Conservation (phyloP, 139 green algal genomes). For the Mesostigma viride region DNA sequence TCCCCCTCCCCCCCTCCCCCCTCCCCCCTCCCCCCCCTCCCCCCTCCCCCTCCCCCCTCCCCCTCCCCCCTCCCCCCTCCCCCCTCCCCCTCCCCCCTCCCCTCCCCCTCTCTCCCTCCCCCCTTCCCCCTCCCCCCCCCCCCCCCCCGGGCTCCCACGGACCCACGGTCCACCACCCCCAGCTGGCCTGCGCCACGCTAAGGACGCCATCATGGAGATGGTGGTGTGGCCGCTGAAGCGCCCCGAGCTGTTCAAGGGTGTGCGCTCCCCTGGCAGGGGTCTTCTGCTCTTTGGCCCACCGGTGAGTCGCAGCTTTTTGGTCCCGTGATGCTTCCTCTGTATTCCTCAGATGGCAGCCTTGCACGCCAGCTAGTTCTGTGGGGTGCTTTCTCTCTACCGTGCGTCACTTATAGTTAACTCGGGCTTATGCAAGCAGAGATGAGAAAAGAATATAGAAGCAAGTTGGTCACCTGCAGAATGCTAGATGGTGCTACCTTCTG, state of each 20-base stretch:
- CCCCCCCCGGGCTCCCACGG: too few species aligned
- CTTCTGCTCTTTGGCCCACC: constrained; percentile 84
- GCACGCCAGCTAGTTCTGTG: too few species aligned
- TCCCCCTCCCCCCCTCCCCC: too few species aligned
- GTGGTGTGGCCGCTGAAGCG: constrained; percentile 94
- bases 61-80: background rate
- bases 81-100: too few species aligned
- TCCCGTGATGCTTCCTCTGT: background rate
- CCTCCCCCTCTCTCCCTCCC: background rate
- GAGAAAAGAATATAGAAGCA: too few species aligned
- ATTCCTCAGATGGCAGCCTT: too few species aligned
- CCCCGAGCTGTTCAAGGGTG: constrained; percentile 70
- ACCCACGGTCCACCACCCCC: too few species aligned
- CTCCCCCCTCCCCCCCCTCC: background rate
- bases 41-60: background rate
- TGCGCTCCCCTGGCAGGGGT: constrained; percentile 67
- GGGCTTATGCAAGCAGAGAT: too few species aligned
- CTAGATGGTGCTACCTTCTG: too few species aligned
- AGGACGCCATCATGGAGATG: constrained; percentile 58
- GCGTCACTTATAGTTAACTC: too few species aligned
- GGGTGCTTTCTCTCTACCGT: too few species aligned
- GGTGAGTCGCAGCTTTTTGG: constrained; percentile 17
- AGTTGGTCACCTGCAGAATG: too few species aligned
- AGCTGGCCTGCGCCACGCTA: constrained; percentile 31
- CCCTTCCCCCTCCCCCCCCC: background rate